Evolutionary conservation across 345 rosid genomes (phyloP).

Genomic region (Boechera stricta): DNA sequence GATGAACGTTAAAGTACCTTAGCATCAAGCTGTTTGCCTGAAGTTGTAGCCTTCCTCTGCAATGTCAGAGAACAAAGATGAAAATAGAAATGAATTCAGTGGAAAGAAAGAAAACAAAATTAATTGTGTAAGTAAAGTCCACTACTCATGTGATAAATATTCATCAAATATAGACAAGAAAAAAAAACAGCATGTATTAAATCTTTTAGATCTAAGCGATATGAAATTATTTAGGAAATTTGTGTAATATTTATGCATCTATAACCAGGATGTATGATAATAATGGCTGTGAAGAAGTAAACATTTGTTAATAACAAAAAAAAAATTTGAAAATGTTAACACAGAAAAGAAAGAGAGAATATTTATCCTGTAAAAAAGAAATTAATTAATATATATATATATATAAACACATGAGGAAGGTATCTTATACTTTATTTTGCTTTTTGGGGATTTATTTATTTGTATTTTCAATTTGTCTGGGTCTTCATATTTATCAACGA

Average conservation of each 20-base stretch:
- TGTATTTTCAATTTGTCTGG: constrained; percentile 31
- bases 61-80: constrained; percentile 40
- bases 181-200: not conserved
- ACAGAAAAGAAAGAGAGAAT: not conserved
- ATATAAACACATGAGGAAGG: constrained; percentile 23
- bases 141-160: constrained; percentile 27
- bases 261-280: not conserved
- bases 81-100: constrained; percentile 28
- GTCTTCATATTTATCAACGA: constrained; percentile 17
- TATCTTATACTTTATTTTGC: constrained; percentile 31
- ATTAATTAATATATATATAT: not conserved
- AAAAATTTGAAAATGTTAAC: not conserved
- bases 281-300: not conserved
- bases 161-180: not conserved
- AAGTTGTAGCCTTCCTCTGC: constrained; percentile 87
- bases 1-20: constrained; percentile 58
- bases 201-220: not conserved
- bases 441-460: constrained; percentile 10
- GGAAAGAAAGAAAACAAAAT: constrained; percentile 25
- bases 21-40: constrained; percentile 88
- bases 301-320: not conserved
- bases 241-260: not conserved
- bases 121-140: constrained; percentile 6
- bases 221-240: not conserved
- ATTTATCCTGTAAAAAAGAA: not conserved